These are phyloP conservation scores for Aspergillus heteromorphus DNA, from an alignment of 495 filamentous ascomycete genomes.

Conservation along the genomic window DNA sequence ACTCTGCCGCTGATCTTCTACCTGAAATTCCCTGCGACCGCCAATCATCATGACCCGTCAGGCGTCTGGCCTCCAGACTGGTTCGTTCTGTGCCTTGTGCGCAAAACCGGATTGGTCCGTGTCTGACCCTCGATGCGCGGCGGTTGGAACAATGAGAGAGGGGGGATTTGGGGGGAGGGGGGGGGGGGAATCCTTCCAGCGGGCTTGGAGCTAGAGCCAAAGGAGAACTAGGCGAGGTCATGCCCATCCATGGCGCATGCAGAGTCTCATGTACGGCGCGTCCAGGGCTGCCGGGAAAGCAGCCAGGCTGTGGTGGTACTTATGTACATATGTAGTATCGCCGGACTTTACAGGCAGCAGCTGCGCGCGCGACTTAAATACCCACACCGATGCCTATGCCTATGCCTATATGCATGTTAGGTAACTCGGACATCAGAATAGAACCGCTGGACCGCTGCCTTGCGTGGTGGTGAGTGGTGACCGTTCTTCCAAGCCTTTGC, in stretches of 20 bases:
- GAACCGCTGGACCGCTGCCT: background rate
- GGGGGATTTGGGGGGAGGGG: background rate
- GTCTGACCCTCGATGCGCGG: background rate
- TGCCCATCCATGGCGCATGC: background rate
- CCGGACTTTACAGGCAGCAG: background rate
- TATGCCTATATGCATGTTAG: constrained; percentile 1
- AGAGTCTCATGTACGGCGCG: background rate
- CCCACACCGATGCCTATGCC: background rate
- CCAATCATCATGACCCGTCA: constrained; percentile 14
- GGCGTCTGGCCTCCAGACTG: constrained; percentile 2
- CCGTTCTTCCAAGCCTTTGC: background rate
- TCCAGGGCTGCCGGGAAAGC: background rate
- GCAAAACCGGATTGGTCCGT: constrained; percentile 12
- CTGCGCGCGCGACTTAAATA: background rate
- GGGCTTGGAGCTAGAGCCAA: background rate
- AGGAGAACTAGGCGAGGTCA: background rate
- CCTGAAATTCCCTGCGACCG: constrained; percentile 6
- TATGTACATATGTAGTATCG: no score
- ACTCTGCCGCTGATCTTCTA: constrained; percentile 18
- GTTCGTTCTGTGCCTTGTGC: background rate
- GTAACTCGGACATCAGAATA: background rate
- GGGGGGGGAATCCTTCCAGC: background rate
- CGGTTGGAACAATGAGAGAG: background rate
- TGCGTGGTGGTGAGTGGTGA: no score
- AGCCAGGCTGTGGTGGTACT: background rate